Base-by-base conservation (phyloP, 139 green algal species). In the Coccomyxa sp. region DNA sequence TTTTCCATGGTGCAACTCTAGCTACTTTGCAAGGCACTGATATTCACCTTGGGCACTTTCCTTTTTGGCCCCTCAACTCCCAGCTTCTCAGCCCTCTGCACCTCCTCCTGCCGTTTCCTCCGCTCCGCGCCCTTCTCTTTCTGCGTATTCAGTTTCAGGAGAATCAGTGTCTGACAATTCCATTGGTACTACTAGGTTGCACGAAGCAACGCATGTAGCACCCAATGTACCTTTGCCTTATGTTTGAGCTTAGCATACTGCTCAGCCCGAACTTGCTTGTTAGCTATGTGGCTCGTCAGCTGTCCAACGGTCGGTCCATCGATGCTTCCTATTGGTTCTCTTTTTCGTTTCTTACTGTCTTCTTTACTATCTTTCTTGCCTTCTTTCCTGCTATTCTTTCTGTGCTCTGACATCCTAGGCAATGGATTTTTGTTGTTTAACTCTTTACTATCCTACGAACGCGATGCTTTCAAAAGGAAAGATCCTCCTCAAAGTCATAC, bases 181-280 rank as follows among this genome's bases (percentile, higher is more conserved):
- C 21, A 21, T 23, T 59, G 13, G 28, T 11, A 74, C n/a, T n/a
- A n/a, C 11, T 13, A 38, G 15, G 18, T 28, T 21, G 21, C 9
- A 31, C 16, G 28, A 60, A 28, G 28, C 63, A 60, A n/a, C 38
- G 80, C 1, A 16, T 14, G 3, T 51, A 68, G 28, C n/a, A 13
- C 57, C 21, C 14, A 13, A 25, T 57, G n/a, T 32, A 94, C 89
- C 86, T 95, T 89, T 28, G 92, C 84, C 81, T 95, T 92, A 77
- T 93, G 87, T 83, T 94, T 96, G 0, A 97, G 88, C 83, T 98
- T 94, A 13, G 83, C 79, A 76, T 97, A 98, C 23, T 89, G 58
- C 80, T 95, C 88, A 13, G 88, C 86, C 13, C 95, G 87, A 0
- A 94, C 90, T 12, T 92, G 88, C 85, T 98, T 98, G 85, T 98